Conservation (phyloP, 2,329 filamentous ascomycete species). For the Pseudogymnoascus sp. region DNA sequence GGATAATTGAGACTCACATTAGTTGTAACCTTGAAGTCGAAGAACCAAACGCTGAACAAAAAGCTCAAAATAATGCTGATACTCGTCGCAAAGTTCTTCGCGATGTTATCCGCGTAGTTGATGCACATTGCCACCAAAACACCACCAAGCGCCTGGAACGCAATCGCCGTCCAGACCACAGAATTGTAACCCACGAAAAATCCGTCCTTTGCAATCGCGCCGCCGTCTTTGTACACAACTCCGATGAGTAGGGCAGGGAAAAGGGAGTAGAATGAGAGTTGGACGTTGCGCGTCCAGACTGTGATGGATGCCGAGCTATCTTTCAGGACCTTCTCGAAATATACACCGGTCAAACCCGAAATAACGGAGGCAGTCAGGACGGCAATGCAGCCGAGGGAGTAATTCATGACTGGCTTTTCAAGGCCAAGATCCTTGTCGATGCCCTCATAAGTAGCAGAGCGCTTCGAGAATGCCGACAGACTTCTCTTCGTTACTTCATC, state of each 20-base stretch:
- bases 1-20: slow-evolving; percentile 48
- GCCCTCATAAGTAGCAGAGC: slow-evolving; percentile 84
- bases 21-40: slow-evolving; percentile 65
- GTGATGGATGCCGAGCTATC: slow-evolving; percentile 68
- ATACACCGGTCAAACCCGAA: slow-evolving; percentile 78
- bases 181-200: slow-evolving; percentile 95
- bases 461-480: slow-evolving; percentile 45
- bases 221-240: slow-evolving; percentile 78
- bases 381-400: slow-evolving; percentile 67
- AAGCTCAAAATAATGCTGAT: slow-evolving; percentile 87
- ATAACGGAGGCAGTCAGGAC: slow-evolving; percentile 70
- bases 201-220: slow-evolving; percentile 71
- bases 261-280: slow-evolving; percentile 87
- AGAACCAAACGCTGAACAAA: slow-evolving; percentile 75
- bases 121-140: slow-evolving; percentile 76
- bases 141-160: slow-evolving; percentile 75
- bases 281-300: slow-evolving; percentile 90
- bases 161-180: slow-evolving; percentile 79
- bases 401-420: slow-evolving; percentile 54
- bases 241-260: slow-evolving; percentile 83
- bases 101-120: slow-evolving; percentile 79
- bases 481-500: slow-evolving; percentile 42
- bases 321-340: slow-evolving; percentile 87
- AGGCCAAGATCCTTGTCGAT: slow-evolving; percentile 59
- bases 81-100: slow-evolving; percentile 88